Evolutionary conservation across 2,329 filamentous ascomycete species (phyloP).

Genomic region (Colletotrichum abscissum): DNA sequence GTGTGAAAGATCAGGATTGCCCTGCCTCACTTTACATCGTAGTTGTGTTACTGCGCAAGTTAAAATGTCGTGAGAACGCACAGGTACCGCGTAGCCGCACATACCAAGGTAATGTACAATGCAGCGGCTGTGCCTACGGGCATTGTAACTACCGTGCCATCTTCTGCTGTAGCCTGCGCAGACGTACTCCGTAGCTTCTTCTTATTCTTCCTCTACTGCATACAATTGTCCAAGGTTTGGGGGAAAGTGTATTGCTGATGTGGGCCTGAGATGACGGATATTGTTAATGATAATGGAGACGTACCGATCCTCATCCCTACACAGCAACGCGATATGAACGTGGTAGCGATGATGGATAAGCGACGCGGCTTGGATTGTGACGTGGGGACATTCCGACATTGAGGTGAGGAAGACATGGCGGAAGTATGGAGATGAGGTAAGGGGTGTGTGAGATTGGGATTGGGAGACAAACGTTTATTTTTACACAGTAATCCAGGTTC

Average conservation of each 20-base stretch:
- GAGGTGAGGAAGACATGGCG: neutral
- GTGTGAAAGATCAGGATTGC: slow-evolving; percentile 3
- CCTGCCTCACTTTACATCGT: neutral
- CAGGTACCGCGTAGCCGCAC: neutral
- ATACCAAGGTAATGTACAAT: neutral
- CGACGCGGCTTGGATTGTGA: slow-evolving; percentile 7
- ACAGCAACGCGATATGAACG: neutral
- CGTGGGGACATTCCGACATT: slow-evolving; percentile 7
- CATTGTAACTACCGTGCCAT: neutral
- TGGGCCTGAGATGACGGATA: neutral
- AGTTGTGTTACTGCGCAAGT: neutral
- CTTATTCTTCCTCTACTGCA: neutral
- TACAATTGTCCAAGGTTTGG: neutral
- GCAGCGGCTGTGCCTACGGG: neutral
- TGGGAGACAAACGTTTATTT: slow-evolving; percentile 9
- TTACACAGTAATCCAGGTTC: neutral
- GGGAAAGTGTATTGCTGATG: neutral
- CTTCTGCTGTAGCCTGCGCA: neutral
- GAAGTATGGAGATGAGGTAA: neutral
- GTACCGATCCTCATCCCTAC: neutral
- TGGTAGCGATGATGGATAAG: slow-evolving; percentile 11
- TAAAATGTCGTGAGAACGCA: neutral
- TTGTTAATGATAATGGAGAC: neutral
- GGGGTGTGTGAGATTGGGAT: neutral
- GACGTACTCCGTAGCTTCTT: too few species aligned